Evolutionary conservation across 2,329 filamentous ascomycete genomes (phyloP), one percentile per base, ranked within the genome.

Genomic region (Phaeosphaeriaceae sp.): DNA sequence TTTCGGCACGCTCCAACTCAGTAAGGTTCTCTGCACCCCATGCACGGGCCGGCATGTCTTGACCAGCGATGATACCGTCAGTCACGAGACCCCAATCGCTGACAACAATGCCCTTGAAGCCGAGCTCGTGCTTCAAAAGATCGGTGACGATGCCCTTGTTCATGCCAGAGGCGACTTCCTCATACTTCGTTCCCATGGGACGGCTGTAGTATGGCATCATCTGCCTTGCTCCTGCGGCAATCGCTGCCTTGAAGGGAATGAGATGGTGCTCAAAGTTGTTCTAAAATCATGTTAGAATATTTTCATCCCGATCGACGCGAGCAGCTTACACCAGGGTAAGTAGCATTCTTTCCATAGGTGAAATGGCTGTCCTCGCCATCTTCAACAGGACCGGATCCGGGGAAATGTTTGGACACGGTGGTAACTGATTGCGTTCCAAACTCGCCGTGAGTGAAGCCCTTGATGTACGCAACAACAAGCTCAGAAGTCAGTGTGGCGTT

Each of bases 11-110:
- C 58, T 85, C 73, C 1, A 80, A 64, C 55, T 77, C 80, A 21
- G 67, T 80, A 1, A 83, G 69, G 52, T 79, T 67, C 60, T 86
- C 83, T 0, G 81, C 76, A 1, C 84, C 84, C 83, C 84, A 86
- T 2, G 81, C 81, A 11, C 82, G 78, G 0, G 82, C 82, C 0
- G 80, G 80, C 78, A 83, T 80, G 32, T 80, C 71, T 63, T 83
- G 79, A 1, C 81, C 82, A 0, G 63, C 26, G 28, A 84, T 80
- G 1, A 70, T 58, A 0, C 67, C 66, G 48, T 84, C 81, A 0
- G 83, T 85, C 22, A 86, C 76, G 3, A 86, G 75, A 0, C 83
- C 82, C 84, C 84, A 86, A 59, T 86, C 84, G 0, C 81, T 83
- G 1, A 81, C 76, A 0, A 86, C 78, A n/a, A 85, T 83, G 1